Evolutionary conservation across 2,329 filamentous ascomycete species (phyloP).

Genomic region (Sporothrix pallida): DNA sequence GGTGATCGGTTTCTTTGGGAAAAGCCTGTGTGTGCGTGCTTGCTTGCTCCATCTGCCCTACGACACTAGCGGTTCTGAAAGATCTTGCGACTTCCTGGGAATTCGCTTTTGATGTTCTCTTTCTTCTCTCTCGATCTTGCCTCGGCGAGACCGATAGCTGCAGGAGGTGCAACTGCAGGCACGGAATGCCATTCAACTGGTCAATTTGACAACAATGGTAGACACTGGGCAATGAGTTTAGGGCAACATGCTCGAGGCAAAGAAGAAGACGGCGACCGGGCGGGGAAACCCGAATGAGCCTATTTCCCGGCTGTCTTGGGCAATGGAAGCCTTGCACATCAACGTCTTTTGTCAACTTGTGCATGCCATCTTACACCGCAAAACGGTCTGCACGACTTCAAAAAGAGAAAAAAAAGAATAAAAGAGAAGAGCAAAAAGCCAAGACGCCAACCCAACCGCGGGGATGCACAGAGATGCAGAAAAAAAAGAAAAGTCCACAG

Average conservation of each 20-base stretch:
- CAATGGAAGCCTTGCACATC: not conserved
- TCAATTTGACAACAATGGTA: no score
- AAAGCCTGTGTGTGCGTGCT: not conserved
- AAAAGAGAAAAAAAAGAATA: not conserved
- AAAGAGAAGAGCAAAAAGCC: not conserved
- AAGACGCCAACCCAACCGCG: constrained; percentile 16
- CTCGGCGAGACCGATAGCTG: no score
- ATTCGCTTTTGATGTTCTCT: not conserved
- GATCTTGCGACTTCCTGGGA: not conserved
- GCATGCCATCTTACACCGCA: not conserved
- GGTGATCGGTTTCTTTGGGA: not conserved
- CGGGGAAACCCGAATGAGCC: constrained; percentile 10
- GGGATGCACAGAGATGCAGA: not conserved
- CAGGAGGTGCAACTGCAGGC: no score
- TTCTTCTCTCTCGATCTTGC: no score
- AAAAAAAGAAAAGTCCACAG: no score
- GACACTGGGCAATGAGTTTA: no score
- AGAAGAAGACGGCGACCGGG: not conserved
- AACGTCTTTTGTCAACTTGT: not conserved
- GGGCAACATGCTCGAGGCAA: no score
- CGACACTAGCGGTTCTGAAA: not conserved
- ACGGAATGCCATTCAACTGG: no score
- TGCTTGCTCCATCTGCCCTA: constrained; percentile 2
- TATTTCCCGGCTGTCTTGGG: not conserved
- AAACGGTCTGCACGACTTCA: not conserved